Percentiles rank a stretch among this genome's conserved stretches.
phyloP scores from a whole-genome alignment of 805 yeast genomes.

The Candida palmyrensis region DNA sequence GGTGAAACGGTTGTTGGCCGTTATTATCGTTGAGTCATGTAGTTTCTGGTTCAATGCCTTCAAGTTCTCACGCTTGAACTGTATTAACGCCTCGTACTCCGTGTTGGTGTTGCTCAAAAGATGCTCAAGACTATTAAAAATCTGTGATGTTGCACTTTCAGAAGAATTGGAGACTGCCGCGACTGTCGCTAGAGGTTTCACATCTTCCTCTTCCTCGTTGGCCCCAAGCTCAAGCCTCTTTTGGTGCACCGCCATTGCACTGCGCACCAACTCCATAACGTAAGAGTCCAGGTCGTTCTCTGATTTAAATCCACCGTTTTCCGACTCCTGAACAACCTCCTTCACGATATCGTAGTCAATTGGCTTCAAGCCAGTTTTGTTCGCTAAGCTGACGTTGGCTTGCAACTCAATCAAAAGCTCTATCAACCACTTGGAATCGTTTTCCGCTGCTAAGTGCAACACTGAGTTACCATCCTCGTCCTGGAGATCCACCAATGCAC shows the following conservation, averaged over 20 bases:
- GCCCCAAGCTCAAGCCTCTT: slow-evolving; percentile 14
- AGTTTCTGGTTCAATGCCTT: slow-evolving; percentile 28
- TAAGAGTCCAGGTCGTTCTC: slow-evolving; percentile 20
- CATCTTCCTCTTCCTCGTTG: slow-evolving; percentile 2
- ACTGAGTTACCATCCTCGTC: slow-evolving; percentile 35
- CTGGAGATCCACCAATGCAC: slow-evolving; percentile 24
- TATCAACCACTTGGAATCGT: slow-evolving; percentile 34
- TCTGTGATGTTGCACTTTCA: slow-evolving; percentile 20
- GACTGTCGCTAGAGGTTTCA: not conserved
- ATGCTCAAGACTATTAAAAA: slow-evolving; percentile 36
- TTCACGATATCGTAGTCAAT: slow-evolving; percentile 74
- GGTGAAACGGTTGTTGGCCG: slow-evolving; percentile 37
- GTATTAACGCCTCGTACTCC: slow-evolving; percentile 35
- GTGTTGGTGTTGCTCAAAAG: slow-evolving; percentile 30
- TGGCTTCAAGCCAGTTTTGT: slow-evolving; percentile 84
- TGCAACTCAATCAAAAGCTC: slow-evolving; percentile 27
- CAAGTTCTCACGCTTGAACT: slow-evolving; percentile 31
- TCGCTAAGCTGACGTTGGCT: slow-evolving; percentile 60
- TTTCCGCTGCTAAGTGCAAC: slow-evolving; percentile 37
- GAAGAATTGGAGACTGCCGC: not conserved
- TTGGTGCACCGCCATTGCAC: slow-evolving; percentile 28
- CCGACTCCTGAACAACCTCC: slow-evolving; percentile 17
- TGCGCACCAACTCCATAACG: slow-evolving; percentile 28
- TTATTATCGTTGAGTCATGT: slow-evolving; percentile 35
- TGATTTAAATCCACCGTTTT: slow-evolving; percentile 8